Evolutionary conservation across 2,329 filamentous ascomycete species (phyloP).

Genomic region (Pestalotiopsis sp.): DNA sequence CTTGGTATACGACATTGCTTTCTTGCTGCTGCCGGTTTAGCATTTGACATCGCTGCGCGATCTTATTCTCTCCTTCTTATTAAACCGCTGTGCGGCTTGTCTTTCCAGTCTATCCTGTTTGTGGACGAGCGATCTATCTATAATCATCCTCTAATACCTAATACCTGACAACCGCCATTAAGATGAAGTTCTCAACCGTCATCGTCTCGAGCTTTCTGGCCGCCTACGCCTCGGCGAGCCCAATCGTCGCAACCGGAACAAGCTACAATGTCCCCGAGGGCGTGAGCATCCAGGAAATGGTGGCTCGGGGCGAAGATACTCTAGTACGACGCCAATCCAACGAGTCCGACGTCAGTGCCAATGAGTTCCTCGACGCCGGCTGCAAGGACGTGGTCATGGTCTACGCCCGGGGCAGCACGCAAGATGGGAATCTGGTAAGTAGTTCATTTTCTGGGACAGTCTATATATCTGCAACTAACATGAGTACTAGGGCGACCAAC

Average conservation of each 20-base stretch:
- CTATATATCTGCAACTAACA: neutral
- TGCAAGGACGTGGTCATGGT: conserved; percentile 40
- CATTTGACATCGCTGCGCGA: neutral
- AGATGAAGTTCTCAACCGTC: conserved; percentile 21
- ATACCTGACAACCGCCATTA: neutral
- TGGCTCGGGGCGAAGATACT: neutral
- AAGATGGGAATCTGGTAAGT: conserved; percentile 40
- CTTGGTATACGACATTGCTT: neutral
- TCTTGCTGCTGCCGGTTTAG: neutral
- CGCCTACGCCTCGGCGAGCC: conserved; percentile 14
- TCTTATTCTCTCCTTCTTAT: neutral
- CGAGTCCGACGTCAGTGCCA: conserved; percentile 18
- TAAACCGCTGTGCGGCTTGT: neutral
- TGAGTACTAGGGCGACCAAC: conserved; percentile 21
- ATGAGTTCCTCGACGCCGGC: conserved; percentile 36
- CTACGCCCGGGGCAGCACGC: conserved; percentile 40
- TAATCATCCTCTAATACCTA: neutral
- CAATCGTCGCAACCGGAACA: conserved; percentile 16
- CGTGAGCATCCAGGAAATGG: neutral
- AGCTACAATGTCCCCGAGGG: conserved; percentile 1
- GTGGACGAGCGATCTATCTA: neutral
- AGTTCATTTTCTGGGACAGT: neutral
- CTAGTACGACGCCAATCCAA: neutral
- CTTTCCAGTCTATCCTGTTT: neutral
- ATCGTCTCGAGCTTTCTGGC: conserved; percentile 16